Evolutionary conservation across 139 green algal genomes (phyloP).

Genomic region (Volvox reticuliferus): DNA sequence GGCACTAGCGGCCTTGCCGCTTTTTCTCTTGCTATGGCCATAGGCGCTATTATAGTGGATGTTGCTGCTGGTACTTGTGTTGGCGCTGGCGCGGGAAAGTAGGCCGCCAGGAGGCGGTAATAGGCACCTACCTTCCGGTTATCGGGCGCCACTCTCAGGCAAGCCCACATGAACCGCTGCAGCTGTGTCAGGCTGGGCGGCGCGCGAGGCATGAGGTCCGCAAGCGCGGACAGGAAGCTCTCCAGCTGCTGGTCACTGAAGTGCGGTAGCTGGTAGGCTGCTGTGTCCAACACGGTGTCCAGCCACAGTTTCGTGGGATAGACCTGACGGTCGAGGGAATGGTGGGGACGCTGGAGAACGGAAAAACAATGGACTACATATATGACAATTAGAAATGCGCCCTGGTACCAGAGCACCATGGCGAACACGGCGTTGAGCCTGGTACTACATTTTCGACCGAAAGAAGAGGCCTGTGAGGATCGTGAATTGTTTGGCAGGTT

Average conservation of each 20-base stretch:
- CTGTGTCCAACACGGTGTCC: slow-evolving; percentile 11
- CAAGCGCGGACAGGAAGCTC: slow-evolving; percentile 14
- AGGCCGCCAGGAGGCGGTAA: slow-evolving; percentile 20
- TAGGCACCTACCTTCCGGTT: slow-evolving; percentile 33
- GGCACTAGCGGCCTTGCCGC: too few relatives aligned
- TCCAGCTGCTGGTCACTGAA: slow-evolving; percentile 43
- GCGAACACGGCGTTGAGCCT: too few relatives aligned
- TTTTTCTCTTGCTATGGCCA: not conserved
- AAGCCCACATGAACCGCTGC: slow-evolving; percentile 5
- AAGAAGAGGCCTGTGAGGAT: too few relatives aligned
- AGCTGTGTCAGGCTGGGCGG: not conserved
- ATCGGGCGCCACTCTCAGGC: not conserved
- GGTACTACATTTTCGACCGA: too few relatives aligned
- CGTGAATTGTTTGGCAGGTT: too few relatives aligned
- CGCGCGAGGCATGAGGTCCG: not conserved
- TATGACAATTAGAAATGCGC: too few relatives aligned
- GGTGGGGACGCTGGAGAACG: not conserved
- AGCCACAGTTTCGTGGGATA: slow-evolving; percentile 17
- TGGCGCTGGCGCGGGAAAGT: not conserved
- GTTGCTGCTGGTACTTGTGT: not conserved
- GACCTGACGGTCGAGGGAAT: not conserved
- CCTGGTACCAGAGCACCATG: too few relatives aligned
- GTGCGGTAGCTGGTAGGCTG: not conserved
- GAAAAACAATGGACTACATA: too few relatives aligned
- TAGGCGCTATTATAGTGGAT: not conserved